Base-by-base conservation (phyloP, 768 basidiomycete genomes). In the Plicaturopsis crispa region DNA sequence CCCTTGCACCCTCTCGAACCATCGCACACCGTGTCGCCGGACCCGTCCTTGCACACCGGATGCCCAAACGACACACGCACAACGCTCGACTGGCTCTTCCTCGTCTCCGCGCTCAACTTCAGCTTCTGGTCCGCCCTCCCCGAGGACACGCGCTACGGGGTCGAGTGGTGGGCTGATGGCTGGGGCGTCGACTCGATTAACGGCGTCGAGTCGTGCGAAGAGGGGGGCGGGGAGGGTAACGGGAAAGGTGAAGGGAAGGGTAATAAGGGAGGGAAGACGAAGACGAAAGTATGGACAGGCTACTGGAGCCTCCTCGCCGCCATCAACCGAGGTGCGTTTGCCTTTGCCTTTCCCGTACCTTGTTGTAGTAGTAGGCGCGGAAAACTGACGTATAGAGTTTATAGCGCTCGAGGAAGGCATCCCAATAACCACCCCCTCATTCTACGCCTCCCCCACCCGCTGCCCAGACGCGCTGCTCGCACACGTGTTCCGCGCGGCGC, bases 61-160 rank as follows among this genome's bases (percentile, higher is more conserved):
- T n/a, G n/a, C n/a, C n/a, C n/a, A n/a, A n/a, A n/a, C n/a, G n/a
- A n/a, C n/a, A n/a, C n/a, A n/a, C n/a, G n/a, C n/a, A n/a, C n/a
- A n/a, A n/a, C n/a, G n/a, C 63, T 92, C 19, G 65, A 91, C 61
- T 93, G 89, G 89, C 80, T 93, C 42, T 92, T 93, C 60, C 73
- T 87, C 43, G 79, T 93, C 31, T 90, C 84, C 2, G 73, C 80
- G 13, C 71, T 89, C 36, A 94, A 90, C 57, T 94, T 88, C 58
- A 85, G 74, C 50, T 94, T 88, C 57, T 93, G 92, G 91, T 89
- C 83, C 1, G 78, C n/a, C n/a, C n/a, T n/a, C n/a, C n/a, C n/a
- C n/a, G n/a, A n/a, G n/a, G n/a, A n/a, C n/a, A n/a, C n/a, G n/a
- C n/a, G n/a, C n/a, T n/a, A n/a, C n/a, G n/a, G n/a, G n/a, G n/a